Conservation (phyloP, 345 rosid genomes). For the Camelina laxa region DNA sequence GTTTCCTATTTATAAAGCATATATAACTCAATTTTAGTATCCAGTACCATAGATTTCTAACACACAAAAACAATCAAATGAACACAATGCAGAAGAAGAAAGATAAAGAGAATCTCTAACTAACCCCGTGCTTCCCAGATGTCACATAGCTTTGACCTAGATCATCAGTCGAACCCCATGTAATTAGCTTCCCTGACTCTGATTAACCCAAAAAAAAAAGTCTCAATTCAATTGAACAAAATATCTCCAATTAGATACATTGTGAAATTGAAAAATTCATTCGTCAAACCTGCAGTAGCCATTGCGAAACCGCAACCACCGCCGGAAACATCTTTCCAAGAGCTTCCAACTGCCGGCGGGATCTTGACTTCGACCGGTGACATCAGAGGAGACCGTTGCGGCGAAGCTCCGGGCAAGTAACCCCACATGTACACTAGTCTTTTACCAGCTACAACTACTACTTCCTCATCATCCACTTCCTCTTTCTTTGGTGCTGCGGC, state of each 20-base stretch:
- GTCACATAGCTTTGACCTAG: slow-evolving; percentile 97
- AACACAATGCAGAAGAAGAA: slow-evolving; percentile 28
- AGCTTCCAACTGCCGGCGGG: slow-evolving; percentile 44
- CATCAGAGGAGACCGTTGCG: slow-evolving; percentile 76
- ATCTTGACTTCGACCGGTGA: slow-evolving; percentile 65
- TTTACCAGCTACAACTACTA: slow-evolving; percentile 30
- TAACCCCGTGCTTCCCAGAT: slow-evolving; percentile 97
- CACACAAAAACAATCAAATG: neutral
- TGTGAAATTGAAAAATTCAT: neutral
- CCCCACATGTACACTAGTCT: slow-evolving; percentile 85
- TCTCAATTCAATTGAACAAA: neutral
- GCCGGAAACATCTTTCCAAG: slow-evolving; percentile 89
- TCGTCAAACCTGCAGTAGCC: slow-evolving; percentile 74
- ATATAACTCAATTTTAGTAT: neutral
- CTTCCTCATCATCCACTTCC: slow-evolving; percentile 38
- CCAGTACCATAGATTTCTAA: neutral
- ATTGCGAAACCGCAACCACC: slow-evolving; percentile 98
- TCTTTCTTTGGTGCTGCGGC: slow-evolving; percentile 16
- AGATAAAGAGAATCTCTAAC: neutral
- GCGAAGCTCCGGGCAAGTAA: slow-evolving; percentile 91
- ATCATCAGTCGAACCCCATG: slow-evolving; percentile 99
- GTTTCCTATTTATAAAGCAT: slow-evolving; percentile 58
- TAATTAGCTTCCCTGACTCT: slow-evolving; percentile 94
- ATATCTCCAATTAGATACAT: slow-evolving; percentile 28
- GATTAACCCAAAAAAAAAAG: slow-evolving; percentile 30